Evolutionary conservation across 78 protist species (phyloP).

Genomic region (Anaeramoeba flamelloides): DNA sequence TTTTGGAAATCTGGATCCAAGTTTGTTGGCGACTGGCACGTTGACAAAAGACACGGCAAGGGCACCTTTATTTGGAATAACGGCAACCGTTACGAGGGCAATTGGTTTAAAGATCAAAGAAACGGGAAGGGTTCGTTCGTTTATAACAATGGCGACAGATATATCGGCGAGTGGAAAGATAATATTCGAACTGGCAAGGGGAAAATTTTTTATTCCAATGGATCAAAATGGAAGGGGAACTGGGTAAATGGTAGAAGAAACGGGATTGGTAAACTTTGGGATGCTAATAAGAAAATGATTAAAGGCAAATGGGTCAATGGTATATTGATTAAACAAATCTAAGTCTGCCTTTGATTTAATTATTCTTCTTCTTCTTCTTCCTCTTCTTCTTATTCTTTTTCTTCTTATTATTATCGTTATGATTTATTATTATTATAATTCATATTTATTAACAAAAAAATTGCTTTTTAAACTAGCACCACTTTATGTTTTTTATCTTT

Average conservation of each 20-base stretch:
- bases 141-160: too few species aligned
- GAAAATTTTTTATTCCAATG: neutral
- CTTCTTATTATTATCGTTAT: too few species aligned
- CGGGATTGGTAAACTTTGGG: conserved; percentile 16
- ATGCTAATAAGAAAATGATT: too few species aligned
- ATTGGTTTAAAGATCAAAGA: conserved; percentile 6
- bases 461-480: too few species aligned
- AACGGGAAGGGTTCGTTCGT: conserved; percentile 22
- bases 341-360: too few species aligned
- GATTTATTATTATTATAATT: too few species aligned
- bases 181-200: neutral
- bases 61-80: conserved; percentile 10
- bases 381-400: too few species aligned
- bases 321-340: too few species aligned
- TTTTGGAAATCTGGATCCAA: conserved; percentile 3
- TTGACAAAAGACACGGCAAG: conserved; percentile 25
- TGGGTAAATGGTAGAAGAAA: neutral
- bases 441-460: too few species aligned
- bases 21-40: conserved; percentile 25
- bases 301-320: too few species aligned
- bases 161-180: conserved; percentile 6
- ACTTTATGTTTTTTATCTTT: too few species aligned
- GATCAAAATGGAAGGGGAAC: neutral
- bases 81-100: conserved; percentile 18
- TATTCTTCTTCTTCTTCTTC: too few species aligned